Conservation (phyloP, 352 stramenopile genomes). For the Lagenidium giganteum region DNA sequence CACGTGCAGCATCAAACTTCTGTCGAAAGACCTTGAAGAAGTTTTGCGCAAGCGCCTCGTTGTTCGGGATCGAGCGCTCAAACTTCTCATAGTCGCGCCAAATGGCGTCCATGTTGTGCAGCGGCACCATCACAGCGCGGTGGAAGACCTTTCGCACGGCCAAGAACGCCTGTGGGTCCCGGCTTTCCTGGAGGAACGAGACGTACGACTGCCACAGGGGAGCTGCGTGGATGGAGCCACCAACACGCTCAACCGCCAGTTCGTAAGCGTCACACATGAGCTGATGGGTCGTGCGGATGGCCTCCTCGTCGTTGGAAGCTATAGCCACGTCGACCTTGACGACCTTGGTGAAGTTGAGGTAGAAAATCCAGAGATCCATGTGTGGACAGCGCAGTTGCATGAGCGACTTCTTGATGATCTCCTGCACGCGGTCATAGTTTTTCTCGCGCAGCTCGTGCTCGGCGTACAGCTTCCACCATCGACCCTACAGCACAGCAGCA, state of each 20-base stretch:
- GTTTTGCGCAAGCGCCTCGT: slow-evolving; percentile 79
- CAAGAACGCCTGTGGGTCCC: slow-evolving; percentile 68
- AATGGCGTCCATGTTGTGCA: slow-evolving; percentile 75
- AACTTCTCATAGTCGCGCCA: slow-evolving; percentile 89
- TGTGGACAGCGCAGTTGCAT: slow-evolving; percentile 79
- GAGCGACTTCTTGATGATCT: slow-evolving; percentile 86
- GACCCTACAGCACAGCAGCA: slow-evolving; percentile 27
- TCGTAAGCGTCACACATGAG: slow-evolving; percentile 86
- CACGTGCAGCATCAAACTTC: slow-evolving; percentile 77
- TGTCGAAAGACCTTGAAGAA: slow-evolving; percentile 86
- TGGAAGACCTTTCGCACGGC: slow-evolving; percentile 82
- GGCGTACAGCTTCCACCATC: slow-evolving; percentile 84
- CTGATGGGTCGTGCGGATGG: slow-evolving; percentile 54
- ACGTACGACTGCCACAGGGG: slow-evolving; percentile 85
- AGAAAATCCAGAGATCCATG: slow-evolving; percentile 85
- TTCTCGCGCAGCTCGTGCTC: slow-evolving; percentile 84
- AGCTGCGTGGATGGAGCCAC: slow-evolving; percentile 66
- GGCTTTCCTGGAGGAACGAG: slow-evolving; percentile 72
- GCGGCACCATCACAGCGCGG: slow-evolving; percentile 68
- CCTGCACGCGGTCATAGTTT: slow-evolving; percentile 80
- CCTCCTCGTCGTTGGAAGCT: slow-evolving; percentile 44
- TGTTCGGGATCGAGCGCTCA: slow-evolving; percentile 83
- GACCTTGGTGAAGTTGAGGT: slow-evolving; percentile 85
- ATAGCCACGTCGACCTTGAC: slow-evolving; percentile 75
- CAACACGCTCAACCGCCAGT: slow-evolving; percentile 76